Base-by-base conservation (phyloP, 495 filamentous ascomycete species). In the Aspergillus mulundensis region DNA sequence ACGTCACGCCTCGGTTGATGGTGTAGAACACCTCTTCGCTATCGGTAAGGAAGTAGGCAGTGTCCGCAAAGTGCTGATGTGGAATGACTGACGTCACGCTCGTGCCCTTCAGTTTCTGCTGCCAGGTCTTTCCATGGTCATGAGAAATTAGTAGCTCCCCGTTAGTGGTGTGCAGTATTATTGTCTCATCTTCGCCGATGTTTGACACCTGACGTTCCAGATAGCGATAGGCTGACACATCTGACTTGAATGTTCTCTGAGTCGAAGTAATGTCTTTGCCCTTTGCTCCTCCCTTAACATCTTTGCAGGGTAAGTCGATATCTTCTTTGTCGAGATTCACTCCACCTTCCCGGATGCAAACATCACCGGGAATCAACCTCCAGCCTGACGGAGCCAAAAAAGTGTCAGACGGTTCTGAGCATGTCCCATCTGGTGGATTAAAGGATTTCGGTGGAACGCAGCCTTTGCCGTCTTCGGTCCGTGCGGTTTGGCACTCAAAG, bases 401-500 rank as follows among this genome's bases (percentile, higher is more conserved):
- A 12, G 69, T 94, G 24, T 86, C 86, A 24, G 78, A 74, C 19
- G 74, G 75, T 0, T 82, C 71, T 62, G 85, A 81, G 72, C 94
- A 98, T 20, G 77, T 69, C 2, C 78, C 87, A 39, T 84, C 76
- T 3, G 84, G 81, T 4, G 75, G 62, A 5, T 61, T 58, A 49
- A 83, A 53, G 7, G 69, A 45, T 0, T 81, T 85, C 14, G 84
- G 77, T 0, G 83, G 79, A 6, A 84, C 68, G 64, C 94, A 98
- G 40, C 74, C 71, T 41, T 82, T 80, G 32, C 78, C 70, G 53
- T 88, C 82, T n/a, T 85, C 80, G 41, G 76, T 78, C 46, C 75
- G 77, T 41, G 93, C 92, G 76, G 86, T 95, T 65, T 97, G 90
- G 68, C 94, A 98, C 69, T 98, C 94, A 64, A 89, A 98, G 69